A percentile compares a stretch with the other conserved stretches of the same genome.
Evolutionary conservation across 257 asterid genomes (phyloP).

Genomic region (Solanum habrochaites): DNA sequence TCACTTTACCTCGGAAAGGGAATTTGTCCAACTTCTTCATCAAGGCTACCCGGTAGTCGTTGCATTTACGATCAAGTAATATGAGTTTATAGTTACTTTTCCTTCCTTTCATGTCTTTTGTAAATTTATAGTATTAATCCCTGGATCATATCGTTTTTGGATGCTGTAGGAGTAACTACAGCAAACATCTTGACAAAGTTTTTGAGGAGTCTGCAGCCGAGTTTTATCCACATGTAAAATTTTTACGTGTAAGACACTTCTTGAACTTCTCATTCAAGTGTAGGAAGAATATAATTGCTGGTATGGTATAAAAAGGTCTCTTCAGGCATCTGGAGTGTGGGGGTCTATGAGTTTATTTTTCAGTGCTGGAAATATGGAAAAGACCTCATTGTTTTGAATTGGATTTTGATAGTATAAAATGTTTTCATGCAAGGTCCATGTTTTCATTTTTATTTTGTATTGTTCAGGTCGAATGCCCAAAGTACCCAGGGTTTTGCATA

Average conservation of each 20-base stretch:
- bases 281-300: neutral
- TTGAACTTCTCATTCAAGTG: neutral
- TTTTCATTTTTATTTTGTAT: neutral
- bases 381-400: neutral
- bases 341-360: neutral
- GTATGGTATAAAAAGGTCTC: neutral
- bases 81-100: neutral
- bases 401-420: neutral
- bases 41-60: slow-evolving; percentile 87
- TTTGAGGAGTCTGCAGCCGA: slow-evolving; percentile 91
- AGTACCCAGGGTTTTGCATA: slow-evolving; percentile 93
- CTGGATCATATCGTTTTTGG: neutral
- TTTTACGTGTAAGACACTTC: slow-evolving; percentile 67
- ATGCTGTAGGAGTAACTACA: slow-evolving; percentile 62
- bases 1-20: slow-evolving; percentile 86
- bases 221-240: slow-evolving; percentile 76
- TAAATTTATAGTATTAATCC: neutral
- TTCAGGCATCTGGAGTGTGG: neutral
- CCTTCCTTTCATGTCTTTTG: neutral
- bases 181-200: slow-evolving; percentile 78
- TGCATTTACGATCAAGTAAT: slow-evolving; percentile 88
- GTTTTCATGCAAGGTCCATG: neutral
- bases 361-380: neutral
- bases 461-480: slow-evolving; percentile 85
- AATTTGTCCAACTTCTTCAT: slow-evolving; percentile 89